These are phyloP conservation scores for Lepidium sativum DNA, from an alignment of 345 rosid genomes.

Conservation along the genomic window DNA sequence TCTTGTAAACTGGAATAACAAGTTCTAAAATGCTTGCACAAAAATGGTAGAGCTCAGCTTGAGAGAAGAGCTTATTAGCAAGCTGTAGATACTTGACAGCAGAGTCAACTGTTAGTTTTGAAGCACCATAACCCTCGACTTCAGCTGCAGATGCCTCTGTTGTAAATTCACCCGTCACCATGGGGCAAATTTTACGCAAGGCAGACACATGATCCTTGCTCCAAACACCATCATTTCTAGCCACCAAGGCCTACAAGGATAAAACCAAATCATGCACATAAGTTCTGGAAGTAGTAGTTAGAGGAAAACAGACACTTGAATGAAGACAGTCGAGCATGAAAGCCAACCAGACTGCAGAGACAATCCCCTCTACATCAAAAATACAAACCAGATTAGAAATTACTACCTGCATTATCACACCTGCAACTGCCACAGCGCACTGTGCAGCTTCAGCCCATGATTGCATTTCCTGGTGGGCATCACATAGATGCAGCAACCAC, in stretches of 20 bases:
- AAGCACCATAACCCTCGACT: slow-evolving; percentile 99
- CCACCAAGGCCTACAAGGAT: slow-evolving; percentile 72
- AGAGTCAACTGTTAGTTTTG: slow-evolving; percentile 97
- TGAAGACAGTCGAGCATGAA: background rate
- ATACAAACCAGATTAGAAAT: background rate
- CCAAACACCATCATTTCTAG: slow-evolving; percentile 97
- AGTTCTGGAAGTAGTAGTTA: background rate
- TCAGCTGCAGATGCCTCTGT: slow-evolving; percentile 98
- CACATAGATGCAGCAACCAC: slow-evolving; percentile 98
- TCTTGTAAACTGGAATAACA: slow-evolving; percentile 92
- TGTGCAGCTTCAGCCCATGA: slow-evolving; percentile 99
- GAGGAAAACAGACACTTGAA: background rate
- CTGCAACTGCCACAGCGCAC: slow-evolving; percentile 93
- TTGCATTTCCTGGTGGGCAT: slow-evolving; percentile 99
- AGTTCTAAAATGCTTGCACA: slow-evolving; percentile 96
- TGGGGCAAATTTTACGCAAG: slow-evolving; percentile 87
- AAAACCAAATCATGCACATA: background rate
- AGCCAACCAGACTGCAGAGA: slow-evolving; percentile 4
- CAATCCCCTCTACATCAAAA: background rate
- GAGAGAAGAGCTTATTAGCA: slow-evolving; percentile 92
- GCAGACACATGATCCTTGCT: slow-evolving; percentile 85
- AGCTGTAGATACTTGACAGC: slow-evolving; percentile 96
- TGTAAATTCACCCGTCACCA: slow-evolving; percentile 83
- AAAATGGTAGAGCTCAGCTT: slow-evolving; percentile 96
- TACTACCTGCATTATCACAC: slow-evolving; percentile 87